phyloP scores from a whole-genome alignment of 1,284 basidiomycete species.

The Entoloma clypeatum region DNA sequence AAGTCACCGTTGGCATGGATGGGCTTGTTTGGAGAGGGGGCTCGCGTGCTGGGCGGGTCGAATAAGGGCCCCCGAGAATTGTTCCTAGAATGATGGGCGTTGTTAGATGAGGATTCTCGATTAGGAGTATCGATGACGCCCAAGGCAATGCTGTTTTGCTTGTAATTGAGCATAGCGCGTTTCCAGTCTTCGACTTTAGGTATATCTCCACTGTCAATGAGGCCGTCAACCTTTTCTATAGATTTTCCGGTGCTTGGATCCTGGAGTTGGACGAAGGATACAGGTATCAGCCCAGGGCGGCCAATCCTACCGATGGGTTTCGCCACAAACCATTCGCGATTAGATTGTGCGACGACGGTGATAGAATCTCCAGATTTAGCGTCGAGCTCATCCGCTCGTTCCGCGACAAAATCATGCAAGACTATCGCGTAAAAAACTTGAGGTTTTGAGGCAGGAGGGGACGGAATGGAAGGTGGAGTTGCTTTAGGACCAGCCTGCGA shows the following conservation, averaged over 20 bases:
- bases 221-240: constrained; percentile 67
- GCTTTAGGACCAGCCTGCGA: constrained; percentile 34
- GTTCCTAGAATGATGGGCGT: constrained; percentile 35
- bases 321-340: constrained; percentile 86
- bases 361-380: constrained; percentile 93
- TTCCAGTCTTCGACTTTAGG: constrained; percentile 99
- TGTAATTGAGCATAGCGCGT: constrained; percentile 90
- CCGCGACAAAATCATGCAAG: constrained; percentile 92
- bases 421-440: constrained; percentile 89
- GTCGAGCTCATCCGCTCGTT: constrained; percentile 94
- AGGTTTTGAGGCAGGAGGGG: constrained; percentile 39
- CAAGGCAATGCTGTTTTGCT: constrained; percentile 92
- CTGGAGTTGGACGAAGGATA: constrained; percentile 93
- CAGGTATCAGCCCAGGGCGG: constrained; percentile 94
- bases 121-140: constrained; percentile 77
- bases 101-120: constrained; percentile 41
- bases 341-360: constrained; percentile 87
- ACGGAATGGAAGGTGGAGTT: constrained; percentile 22
- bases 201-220: constrained; percentile 83
- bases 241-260: constrained; percentile 84
- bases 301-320: constrained; percentile 95
- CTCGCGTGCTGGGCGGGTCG: constrained; percentile 21
- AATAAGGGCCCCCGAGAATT: constrained; percentile 15
- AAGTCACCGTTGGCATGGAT: constrained; percentile 23
- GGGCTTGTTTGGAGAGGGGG: constrained; percentile 25